Evolutionary conservation across 768 basidiomycete species (phyloP).

Genomic region (Fomitopsis pulvina): DNA sequence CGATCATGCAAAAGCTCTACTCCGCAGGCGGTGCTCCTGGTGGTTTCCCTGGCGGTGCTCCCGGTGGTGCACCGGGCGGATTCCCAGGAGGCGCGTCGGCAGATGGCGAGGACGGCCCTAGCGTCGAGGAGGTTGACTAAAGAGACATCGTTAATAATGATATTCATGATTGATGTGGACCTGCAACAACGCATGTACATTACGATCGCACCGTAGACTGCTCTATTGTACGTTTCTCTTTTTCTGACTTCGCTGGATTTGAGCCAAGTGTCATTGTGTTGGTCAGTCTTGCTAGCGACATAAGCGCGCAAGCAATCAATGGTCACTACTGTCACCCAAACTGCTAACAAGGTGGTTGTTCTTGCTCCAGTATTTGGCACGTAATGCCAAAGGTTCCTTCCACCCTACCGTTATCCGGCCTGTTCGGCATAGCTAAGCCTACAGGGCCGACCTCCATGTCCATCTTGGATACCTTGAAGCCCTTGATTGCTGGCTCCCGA

Average conservation of each 20-base stretch:
- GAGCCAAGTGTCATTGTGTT: too few species aligned
- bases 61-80: slow-evolving; percentile 40
- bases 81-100: slow-evolving; percentile 56
- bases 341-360: too few species aligned
- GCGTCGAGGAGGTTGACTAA: slow-evolving; percentile 89
- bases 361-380: background rate
- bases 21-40: slow-evolving; percentile 51
- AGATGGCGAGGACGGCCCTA: slow-evolving; percentile 73
- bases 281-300: too few species aligned
- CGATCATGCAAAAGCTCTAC: slow-evolving; percentile 72
- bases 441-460: slow-evolving; percentile 92
- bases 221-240: background rate
- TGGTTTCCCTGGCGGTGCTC: slow-evolving; percentile 35
- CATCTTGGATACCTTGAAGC: slow-evolving; percentile 78
- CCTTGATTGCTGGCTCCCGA: slow-evolving; percentile 66
- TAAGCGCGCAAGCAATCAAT: background rate
- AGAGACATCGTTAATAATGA: slow-evolving; percentile 4
- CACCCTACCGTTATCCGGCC: slow-evolving; percentile 60
- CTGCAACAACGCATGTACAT: slow-evolving; percentile 2
- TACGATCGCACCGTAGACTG: slow-evolving; percentile 2
- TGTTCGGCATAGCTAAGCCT: slow-evolving; percentile 89
- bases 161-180: slow-evolving; percentile 1
- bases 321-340: too few species aligned
- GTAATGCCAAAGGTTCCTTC: slow-evolving; percentile 63
- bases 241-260: background rate